Base-by-base conservation (phyloP, 495 filamentous ascomycete species). In the Letharia columbiana region DNA sequence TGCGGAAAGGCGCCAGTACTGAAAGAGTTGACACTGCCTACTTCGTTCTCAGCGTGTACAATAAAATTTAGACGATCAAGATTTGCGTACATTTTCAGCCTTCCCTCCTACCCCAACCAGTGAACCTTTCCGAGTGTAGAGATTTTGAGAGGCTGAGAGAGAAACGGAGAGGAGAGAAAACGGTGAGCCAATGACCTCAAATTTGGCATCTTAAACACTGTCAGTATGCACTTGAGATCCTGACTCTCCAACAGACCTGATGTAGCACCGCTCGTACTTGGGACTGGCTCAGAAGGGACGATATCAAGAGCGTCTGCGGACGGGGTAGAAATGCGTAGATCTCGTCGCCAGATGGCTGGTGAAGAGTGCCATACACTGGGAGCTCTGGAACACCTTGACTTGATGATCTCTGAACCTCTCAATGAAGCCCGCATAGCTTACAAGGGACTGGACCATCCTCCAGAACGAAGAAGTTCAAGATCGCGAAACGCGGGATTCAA, bases 111-210 rank as follows among this genome's bases (percentile, higher is more conserved):
- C 80, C 33, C 89, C 91, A 45, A 98, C 91, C 54, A 98, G 78
- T 3, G 92, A 96, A 42, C 94, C 94, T 64, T 90, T 86, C 54
- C 92, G 85, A 42, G 94, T 96, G 77, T 92, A 96, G 33, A 98
- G 82, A 68, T 91, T 87, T 69, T 96, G 92, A 40, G 94, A 97
- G 35, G 94, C 89, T 52, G 94, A 95, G 45, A 98, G 83, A 11
- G 88, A 88, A 65, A 96, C 91, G 33, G 92, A 96, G 71, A 98
- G 89, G 57, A 98, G 83, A 44, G 95, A 96, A 73, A 90, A 92
- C 5, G 92, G 90, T 31, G 89, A 81, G 60, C 92, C 94, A 68
- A 98, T 77, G 41, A 97, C 91, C 73, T 97, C 91, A 74, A 98
- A 98, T 63, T 86, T 86, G 28, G 93, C 94, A 86, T 97, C 94